Evolutionary conservation across 768 basidiomycete species (phyloP).

Genomic region (Lactarius hatsudake): DNA sequence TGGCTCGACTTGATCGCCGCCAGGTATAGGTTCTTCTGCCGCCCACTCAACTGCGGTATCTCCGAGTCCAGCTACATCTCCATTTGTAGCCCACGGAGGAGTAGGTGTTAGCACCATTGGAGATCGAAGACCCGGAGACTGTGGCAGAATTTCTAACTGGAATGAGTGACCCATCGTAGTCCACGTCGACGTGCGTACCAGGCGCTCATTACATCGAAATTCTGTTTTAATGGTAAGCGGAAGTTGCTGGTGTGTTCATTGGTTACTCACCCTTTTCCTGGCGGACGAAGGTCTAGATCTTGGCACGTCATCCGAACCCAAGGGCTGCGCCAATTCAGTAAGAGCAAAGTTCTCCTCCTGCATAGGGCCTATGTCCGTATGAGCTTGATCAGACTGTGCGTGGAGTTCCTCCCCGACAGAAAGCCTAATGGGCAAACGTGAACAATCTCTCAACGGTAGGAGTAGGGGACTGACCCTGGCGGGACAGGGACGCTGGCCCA

Average conservation of each 20-base stretch:
- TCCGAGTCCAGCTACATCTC: background rate
- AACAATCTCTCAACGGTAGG: background rate
- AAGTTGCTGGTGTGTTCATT: background rate
- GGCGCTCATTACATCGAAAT: conserved; percentile 13
- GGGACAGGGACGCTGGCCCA: conserved; percentile 47
- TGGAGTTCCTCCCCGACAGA: conserved; percentile 11
- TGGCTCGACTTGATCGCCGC: background rate
- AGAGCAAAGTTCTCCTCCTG: conserved; percentile 28
- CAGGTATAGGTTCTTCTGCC: background rate
- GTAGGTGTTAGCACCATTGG: conserved; percentile 17
- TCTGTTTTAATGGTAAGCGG: conserved; percentile 5
- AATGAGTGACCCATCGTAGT: background rate
- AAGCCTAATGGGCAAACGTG: background rate
- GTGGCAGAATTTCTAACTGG: conserved; percentile 4
- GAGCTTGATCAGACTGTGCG: conserved; percentile 19
- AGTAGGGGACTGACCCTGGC: conserved; percentile 15
- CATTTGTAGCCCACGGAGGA: conserved; percentile 14
- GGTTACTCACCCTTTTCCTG: conserved; percentile 23
- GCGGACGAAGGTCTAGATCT: background rate
- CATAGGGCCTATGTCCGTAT: conserved; percentile 33
- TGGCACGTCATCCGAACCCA: background rate
- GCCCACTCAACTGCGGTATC: background rate
- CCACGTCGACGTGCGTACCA: conserved; percentile 8
- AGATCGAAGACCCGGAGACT: conserved; percentile 5
- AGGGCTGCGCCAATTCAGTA: conserved; percentile 1